Evolutionary conservation across 257 asterid genomes (phyloP), one percentile per base, ranked within the genome.

Genomic region (Solanum megistacrolobum): DNA sequence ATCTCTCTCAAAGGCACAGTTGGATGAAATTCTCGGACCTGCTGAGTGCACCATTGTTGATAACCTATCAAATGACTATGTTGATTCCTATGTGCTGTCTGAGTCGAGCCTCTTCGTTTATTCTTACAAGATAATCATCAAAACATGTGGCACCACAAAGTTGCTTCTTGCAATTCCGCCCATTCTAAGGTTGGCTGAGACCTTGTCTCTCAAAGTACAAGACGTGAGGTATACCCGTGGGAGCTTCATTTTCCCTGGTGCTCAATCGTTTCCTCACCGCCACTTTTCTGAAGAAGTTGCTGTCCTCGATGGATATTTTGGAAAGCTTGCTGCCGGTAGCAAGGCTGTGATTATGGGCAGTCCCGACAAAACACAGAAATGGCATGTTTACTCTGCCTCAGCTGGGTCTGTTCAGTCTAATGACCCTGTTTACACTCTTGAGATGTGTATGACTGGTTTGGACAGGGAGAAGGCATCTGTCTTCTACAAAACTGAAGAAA

Each of bases 11-110:
- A 96, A 91, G 90, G 29, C 94, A 29, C 98, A 96, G 62, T 84
- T 96, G 39, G 98, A 94, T 75, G 97, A 96, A 90, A 90, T 96
- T 52, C 91, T 96, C 12, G 88, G 86, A 62, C 98, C 98, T 72
- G 98, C 98, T 89, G 95, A 95, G 83, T 95, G 98, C 95, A 95
- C 98, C 36, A 94, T 95, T n/a, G 98, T 94, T 87, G 72, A 93
- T 83, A 91, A 94, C 8, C 85, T 95, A 91, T 95, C 95, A 2
- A 95, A 95, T 74, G 92, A 91, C 25, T 71, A 90, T 75, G 87
- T 95, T 6, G 98, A 95, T 91, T 95, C 98, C 0, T 94, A 93
- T 87, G 97, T 95, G 89, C 98, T 95, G 55, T 95, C 98, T 2
- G 98, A 95, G 92, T 95, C 98, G 1, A 95, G 98, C 89, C 98